Conservation (phyloP, 108 stramenopile genomes). For the Epithemia pelagica region DNA sequence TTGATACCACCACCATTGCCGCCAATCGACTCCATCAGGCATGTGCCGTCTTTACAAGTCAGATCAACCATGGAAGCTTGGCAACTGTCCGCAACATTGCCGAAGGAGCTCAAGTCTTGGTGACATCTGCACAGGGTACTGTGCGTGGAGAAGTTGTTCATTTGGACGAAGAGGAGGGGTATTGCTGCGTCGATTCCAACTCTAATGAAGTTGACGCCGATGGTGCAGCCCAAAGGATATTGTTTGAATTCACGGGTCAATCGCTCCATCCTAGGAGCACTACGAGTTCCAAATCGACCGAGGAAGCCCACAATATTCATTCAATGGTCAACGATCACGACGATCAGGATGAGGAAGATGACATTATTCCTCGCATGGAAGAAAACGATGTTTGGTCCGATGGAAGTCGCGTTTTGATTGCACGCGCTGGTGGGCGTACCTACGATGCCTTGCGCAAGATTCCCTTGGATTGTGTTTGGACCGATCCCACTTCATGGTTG, state of each 20-base stretch:
- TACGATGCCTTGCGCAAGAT: conserved; percentile 45
- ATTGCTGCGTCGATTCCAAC: conserved; percentile 30
- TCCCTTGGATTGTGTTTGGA: conserved; percentile 30
- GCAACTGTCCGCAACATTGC: conserved; percentile 23
- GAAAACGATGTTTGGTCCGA: conserved; percentile 46
- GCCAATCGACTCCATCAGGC: conserved; percentile 26
- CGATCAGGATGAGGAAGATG: conserved; percentile 10
- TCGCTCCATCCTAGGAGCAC: background rate
- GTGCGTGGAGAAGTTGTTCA: conserved; percentile 42
- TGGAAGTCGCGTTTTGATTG: conserved; percentile 45
- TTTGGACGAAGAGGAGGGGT: conserved; percentile 15
- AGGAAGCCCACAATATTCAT: background rate
- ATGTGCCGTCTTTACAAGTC: conserved; percentile 16
- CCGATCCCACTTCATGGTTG: conserved; percentile 53
- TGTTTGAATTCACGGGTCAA: conserved; percentile 36
- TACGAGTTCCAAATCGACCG: background rate
- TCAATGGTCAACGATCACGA: background rate
- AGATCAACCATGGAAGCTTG: conserved; percentile 29
- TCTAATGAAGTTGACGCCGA: conserved; percentile 16
- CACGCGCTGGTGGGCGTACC: conserved; percentile 18
- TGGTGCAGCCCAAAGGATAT: conserved; percentile 18
- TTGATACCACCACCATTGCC: background rate
- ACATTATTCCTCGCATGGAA: conserved; percentile 11
- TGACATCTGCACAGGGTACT: conserved; percentile 21
- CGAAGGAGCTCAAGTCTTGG: conserved; percentile 35